Percentiles rank a stretch among this genome's conserved stretches.
phyloP scores from a whole-genome alignment of 371 early-diverging fungal species.

The Mortierella sp. region DNA sequence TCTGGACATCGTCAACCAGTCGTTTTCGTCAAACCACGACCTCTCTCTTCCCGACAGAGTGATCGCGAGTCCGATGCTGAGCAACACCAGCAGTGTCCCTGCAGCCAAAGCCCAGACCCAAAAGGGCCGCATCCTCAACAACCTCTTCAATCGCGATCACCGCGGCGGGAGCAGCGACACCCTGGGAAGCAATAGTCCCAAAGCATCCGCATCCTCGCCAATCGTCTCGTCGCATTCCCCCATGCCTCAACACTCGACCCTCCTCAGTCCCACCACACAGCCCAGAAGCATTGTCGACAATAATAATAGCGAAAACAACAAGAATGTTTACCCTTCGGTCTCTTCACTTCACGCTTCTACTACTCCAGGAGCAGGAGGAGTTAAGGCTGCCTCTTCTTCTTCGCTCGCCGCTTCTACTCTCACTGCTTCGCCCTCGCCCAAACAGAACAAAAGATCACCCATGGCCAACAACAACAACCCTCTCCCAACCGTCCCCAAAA shows the following conservation, averaged over 20 bases:
- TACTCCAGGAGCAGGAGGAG: neutral
- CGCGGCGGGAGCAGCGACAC: constrained; percentile 35
- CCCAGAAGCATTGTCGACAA: neutral
- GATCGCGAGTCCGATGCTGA: constrained; percentile 5
- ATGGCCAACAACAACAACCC: neutral
- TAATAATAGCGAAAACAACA: neutral
- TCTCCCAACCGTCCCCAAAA: neutral
- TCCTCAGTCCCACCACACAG: neutral
- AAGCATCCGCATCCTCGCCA: constrained; percentile 21
- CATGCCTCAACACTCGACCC: constrained; percentile 3
- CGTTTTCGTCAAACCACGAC: constrained; percentile 86
- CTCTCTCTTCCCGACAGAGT: constrained; percentile 70
- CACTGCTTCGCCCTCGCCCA: constrained; percentile 1
- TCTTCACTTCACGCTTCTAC: neutral
- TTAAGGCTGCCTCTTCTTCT: neutral
- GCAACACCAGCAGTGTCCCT: neutral
- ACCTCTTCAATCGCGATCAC: constrained; percentile 22
- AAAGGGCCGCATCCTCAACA: constrained; percentile 22
- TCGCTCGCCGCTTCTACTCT: neutral
- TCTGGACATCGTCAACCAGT: constrained; percentile 87
- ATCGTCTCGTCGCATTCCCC: constrained; percentile 17
- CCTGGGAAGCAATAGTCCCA: constrained; percentile 4
- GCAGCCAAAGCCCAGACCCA: constrained; percentile 2
- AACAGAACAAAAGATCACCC: neutral
- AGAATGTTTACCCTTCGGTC: neutral